phyloP scores from a whole-genome alignment of 2,329 filamentous ascomycete species.

The Penicillium sp. region DNA sequence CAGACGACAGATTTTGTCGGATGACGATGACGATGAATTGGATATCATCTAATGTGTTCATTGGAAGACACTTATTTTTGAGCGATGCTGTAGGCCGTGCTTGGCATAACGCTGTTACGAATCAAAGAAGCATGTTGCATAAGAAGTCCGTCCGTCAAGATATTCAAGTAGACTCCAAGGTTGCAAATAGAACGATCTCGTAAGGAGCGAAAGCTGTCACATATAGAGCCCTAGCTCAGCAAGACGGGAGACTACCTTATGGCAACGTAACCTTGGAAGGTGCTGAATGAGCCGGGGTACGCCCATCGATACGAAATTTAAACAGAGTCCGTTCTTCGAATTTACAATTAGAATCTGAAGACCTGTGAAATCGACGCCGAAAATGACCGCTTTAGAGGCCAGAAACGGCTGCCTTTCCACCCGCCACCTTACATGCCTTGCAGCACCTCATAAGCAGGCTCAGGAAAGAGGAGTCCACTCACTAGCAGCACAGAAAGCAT shows the following conservation, averaged over 20 bases:
- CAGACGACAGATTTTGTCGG: conserved; percentile 25
- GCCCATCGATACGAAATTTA: no score
- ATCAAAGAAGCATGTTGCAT: conserved; percentile 12
- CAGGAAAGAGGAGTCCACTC: conserved; percentile 12
- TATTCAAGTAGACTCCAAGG: neutral
- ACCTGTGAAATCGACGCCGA: no score
- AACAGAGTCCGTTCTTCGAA: no score
- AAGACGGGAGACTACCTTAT: neutral
- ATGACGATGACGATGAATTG: conserved; percentile 52
- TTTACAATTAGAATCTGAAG: no score
- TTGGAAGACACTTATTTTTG: neutral
- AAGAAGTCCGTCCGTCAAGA: conserved; percentile 6
- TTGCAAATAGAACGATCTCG: neutral
- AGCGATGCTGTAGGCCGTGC: neutral
- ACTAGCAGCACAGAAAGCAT: conserved; percentile 18
- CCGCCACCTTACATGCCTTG: no score
- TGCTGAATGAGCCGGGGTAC: no score
- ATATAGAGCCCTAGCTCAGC: neutral
- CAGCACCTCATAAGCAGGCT: conserved; percentile 1
- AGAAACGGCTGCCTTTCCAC: no score
- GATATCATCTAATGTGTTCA: conserved; percentile 42
- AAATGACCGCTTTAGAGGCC: no score
- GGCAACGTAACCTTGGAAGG: no score
- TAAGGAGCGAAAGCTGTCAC: no score
- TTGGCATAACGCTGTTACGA: conserved; percentile 16